Evolutionary conservation across 2,329 filamentous ascomycete genomes (phyloP).

Genomic region (Fusarium sp.): DNA sequence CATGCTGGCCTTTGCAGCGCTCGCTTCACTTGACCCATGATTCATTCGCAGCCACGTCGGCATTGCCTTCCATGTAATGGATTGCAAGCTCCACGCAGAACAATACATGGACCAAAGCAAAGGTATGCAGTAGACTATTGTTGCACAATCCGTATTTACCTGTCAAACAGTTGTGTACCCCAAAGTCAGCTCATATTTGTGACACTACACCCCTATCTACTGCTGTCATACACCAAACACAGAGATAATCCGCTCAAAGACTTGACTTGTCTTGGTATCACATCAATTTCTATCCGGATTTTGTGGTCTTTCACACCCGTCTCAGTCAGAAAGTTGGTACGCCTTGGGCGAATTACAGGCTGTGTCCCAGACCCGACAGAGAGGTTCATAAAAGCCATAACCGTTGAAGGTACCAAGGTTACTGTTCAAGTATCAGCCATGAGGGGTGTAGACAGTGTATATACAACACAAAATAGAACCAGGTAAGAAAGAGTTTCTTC

Average conservation of each 20-base stretch:
- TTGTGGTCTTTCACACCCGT: conserved; percentile 15
- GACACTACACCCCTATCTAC: neutral
- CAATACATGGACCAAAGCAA: neutral
- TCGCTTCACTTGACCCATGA: neutral
- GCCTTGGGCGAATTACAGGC: neutral
- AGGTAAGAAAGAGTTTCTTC: conserved; percentile 3
- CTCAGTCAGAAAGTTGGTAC: conserved; percentile 9
- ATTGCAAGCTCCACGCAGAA: neutral
- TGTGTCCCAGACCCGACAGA: neutral
- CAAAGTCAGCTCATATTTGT: conserved; percentile 3
- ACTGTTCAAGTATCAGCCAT: neutral
- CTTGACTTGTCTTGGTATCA: conserved; percentile 11
- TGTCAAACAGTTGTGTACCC: neutral
- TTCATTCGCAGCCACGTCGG: neutral
- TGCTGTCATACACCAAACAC: neutral
- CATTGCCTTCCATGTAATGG: neutral
- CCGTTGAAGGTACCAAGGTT: neutral
- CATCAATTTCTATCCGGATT: neutral
- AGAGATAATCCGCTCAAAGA: neutral
- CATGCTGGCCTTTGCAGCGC: neutral
- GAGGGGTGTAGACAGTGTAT: neutral
- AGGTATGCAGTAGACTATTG: neutral
- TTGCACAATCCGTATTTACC: neutral
- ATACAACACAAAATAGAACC: conserved; percentile 2
- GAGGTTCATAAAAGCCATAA: conserved; percentile 3